Percentiles rank a stretch among this genome's conserved stretches.
These are phyloP conservation scores for Podospora australis DNA, from an alignment of 495 filamentous ascomycete genomes.

Conservation along the genomic window DNA sequence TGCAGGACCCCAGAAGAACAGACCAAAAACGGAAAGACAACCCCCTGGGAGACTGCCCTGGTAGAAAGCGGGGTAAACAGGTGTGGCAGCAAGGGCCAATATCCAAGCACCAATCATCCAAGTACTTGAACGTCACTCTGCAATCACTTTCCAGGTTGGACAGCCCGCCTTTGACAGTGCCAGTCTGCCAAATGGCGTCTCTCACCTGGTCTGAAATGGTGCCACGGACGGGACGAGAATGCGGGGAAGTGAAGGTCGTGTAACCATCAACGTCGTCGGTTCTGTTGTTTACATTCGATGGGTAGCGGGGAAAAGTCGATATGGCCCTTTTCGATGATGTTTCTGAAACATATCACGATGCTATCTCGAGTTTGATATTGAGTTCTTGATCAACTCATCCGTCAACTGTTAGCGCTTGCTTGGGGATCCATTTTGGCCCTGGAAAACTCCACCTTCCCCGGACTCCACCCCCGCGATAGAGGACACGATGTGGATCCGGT, in stretches of 20 bases:
- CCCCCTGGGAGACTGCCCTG: slow-evolving; percentile 5
- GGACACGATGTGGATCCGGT: slow-evolving; percentile 9
- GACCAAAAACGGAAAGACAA: slow-evolving; percentile 2
- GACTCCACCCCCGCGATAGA: slow-evolving; percentile 21
- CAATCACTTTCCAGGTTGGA: slow-evolving; percentile 14
- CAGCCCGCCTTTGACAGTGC: no score
- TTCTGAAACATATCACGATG: no score
- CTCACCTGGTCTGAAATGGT: slow-evolving; percentile 6
- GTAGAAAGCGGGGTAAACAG: slow-evolving; percentile 28
- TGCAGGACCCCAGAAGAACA: no score
- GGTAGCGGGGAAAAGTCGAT: no score
- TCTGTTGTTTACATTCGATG: neutral
- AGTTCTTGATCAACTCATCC: no score
- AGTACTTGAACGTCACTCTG: slow-evolving; percentile 22
- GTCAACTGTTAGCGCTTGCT: no score
- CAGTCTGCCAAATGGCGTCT: slow-evolving; percentile 8
- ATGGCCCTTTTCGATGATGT: no score
- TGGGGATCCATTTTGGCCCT: slow-evolving; percentile 8
- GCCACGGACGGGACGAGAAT: slow-evolving; percentile 7
- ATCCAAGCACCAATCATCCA: slow-evolving; percentile 27
- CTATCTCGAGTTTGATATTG: slow-evolving; percentile 13
- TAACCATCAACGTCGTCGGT: neutral
- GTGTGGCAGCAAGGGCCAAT: slow-evolving; percentile 18
- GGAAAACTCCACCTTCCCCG: slow-evolving; percentile 22
- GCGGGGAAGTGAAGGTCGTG: neutral